Evolutionary conservation across 371 early-diverging fungal genomes (phyloP).

Genomic region (Lichtheimia ornata): DNA sequence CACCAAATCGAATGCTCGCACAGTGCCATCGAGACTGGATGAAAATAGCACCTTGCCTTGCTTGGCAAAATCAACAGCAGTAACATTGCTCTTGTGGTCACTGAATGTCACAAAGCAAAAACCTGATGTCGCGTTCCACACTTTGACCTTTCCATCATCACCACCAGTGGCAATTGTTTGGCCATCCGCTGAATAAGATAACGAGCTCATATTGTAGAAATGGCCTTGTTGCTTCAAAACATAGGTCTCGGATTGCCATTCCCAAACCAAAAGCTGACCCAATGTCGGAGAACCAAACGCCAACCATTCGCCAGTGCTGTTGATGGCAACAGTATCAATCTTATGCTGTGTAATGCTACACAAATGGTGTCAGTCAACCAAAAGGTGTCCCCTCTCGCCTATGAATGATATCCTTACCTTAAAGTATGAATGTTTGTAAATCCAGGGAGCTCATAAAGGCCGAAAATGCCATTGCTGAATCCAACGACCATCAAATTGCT

Average conservation of each 20-base stretch:
- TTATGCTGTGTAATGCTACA: slow-evolving; percentile 90
- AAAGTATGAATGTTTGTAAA: slow-evolving; percentile 86
- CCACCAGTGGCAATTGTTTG: slow-evolving; percentile 95
- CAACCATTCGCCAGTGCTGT: slow-evolving; percentile 95
- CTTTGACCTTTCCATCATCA: slow-evolving; percentile 96
- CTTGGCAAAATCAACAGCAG: slow-evolving; percentile 88
- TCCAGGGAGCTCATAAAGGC: slow-evolving; percentile 94
- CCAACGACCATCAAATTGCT: slow-evolving; percentile 87
- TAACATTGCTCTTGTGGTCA: slow-evolving; percentile 86
- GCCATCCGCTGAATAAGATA: slow-evolving; percentile 92
- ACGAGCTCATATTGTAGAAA: slow-evolving; percentile 86
- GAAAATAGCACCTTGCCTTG: slow-evolving; percentile 92
- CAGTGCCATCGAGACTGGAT: slow-evolving; percentile 95
- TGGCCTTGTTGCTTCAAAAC: slow-evolving; percentile 98
- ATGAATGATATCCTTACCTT: slow-evolving; percentile 50
- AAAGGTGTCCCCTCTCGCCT: too few species aligned
- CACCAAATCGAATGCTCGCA: slow-evolving; percentile 95
- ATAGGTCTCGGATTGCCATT: slow-evolving; percentile 98
- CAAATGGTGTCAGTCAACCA: not conserved
- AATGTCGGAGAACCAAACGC: slow-evolving; percentile 91
- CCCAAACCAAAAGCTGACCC: slow-evolving; percentile 98
- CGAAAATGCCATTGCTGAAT: slow-evolving; percentile 92
- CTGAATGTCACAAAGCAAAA: slow-evolving; percentile 97
- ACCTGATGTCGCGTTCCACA: slow-evolving; percentile 95
- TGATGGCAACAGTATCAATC: slow-evolving; percentile 88